Evolutionary conservation across 352 stramenopile species (phyloP).

Genomic region (Phytophthora chlamydospora): DNA sequence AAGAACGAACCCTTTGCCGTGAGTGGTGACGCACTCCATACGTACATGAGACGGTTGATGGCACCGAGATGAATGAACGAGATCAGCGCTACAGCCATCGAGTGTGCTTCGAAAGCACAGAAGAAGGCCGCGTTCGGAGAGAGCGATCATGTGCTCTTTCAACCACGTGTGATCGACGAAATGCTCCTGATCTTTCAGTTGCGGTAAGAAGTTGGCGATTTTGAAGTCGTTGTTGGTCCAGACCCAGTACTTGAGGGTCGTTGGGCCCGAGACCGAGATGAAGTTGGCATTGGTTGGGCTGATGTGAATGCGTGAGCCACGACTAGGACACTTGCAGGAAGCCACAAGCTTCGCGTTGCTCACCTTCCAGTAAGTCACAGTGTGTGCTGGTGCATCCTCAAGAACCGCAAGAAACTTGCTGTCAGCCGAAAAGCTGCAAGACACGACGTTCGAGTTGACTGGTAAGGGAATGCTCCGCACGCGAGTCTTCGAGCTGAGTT

Average conservation of each 20-base stretch:
- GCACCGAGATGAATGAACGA: conserved; percentile 69
- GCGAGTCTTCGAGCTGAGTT: conserved; percentile 43
- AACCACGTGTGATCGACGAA: conserved; percentile 85
- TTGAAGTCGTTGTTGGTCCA: conserved; percentile 83
- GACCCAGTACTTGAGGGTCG: conserved; percentile 80
- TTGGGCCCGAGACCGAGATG: conserved; percentile 77
- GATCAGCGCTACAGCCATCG: conserved; percentile 60
- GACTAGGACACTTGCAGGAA: conserved; percentile 70
- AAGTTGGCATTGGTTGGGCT: conserved; percentile 71
- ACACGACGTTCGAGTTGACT: conserved; percentile 65
- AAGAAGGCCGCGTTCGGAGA: conserved; percentile 72
- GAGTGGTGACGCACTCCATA: conserved; percentile 68
- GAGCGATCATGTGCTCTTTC: conserved; percentile 70
- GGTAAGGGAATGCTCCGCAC: conserved; percentile 54
- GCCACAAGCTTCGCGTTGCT: conserved; percentile 77
- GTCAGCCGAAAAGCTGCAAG: conserved; percentile 70
- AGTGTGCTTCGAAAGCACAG: conserved; percentile 65
- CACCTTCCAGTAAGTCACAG: conserved; percentile 84
- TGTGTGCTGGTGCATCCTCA: conserved; percentile 72
- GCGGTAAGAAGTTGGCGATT: conserved; percentile 78
- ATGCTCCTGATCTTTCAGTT: conserved; percentile 79
- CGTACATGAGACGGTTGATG: conserved; percentile 73
- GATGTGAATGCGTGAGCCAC: conserved; percentile 72
- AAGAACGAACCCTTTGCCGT: conserved; percentile 79
- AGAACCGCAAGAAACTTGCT: conserved; percentile 82